A percentile compares a stretch with the other conserved stretches of the same genome.
phyloP scores from a whole-genome alignment of 768 basidiomycete genomes.

The Leccinum barrowsii region DNA sequence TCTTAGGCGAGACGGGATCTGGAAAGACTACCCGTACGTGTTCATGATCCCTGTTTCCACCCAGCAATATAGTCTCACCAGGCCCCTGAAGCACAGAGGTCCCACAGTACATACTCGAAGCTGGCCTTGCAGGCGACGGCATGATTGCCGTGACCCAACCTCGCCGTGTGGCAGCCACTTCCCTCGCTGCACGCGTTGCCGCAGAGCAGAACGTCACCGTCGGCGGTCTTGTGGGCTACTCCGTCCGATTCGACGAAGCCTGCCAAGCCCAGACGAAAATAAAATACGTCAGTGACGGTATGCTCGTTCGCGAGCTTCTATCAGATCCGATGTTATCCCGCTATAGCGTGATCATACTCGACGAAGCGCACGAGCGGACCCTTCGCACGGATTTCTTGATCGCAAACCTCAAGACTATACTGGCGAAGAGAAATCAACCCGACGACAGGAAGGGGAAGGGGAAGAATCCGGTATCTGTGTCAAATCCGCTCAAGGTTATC shows the following conservation, averaged over 20 bases:
- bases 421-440: conserved; percentile 54
- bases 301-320: conserved; percentile 91
- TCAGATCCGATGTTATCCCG: conserved; percentile 69
- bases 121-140: conserved; percentile 64
- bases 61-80: conserved; percentile 16
- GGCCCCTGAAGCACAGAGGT: conserved; percentile 63
- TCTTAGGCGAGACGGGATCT: conserved; percentile 96
- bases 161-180: conserved; percentile 90
- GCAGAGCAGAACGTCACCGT: conserved; percentile 71
- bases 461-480: conserved; percentile 32
- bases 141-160: conserved; percentile 94
- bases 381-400: conserved; percentile 93
- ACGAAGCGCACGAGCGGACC: conserved; percentile 97
- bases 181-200: conserved; percentile 89
- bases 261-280: conserved; percentile 71
- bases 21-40: conserved; percentile 96
- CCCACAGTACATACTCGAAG: conserved; percentile 91
- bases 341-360: conserved; percentile 88
- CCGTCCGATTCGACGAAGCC: conserved; percentile 92
- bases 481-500: conserved; percentile 81
- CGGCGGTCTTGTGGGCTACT: conserved; percentile 85
- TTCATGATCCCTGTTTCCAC: neutral
- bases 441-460: conserved; percentile 44
- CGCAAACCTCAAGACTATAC: conserved; percentile 83
- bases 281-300: conserved; percentile 97